A percentile compares a stretch with the other conserved stretches of the same genome.
Conservation (phyloP, 192 early-diverging fungal species). For the Allomyces javanicus region DNA sequence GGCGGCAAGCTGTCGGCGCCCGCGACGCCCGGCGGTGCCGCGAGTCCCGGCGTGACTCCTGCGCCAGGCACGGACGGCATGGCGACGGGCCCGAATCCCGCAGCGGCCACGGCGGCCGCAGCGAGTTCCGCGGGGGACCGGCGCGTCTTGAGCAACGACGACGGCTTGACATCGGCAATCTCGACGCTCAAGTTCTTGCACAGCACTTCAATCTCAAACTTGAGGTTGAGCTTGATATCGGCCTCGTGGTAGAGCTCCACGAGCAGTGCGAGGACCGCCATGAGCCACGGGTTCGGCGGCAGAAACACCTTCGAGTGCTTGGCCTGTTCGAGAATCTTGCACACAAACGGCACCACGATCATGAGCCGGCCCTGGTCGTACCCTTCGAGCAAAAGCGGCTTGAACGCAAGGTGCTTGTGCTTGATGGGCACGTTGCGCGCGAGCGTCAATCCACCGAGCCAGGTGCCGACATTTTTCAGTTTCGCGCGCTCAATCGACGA, state of each 20-base stretch:
- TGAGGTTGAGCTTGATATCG: slow-evolving; percentile 82
- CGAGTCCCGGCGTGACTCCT: too few species aligned
- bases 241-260: slow-evolving; percentile 85
- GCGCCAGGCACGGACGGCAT: too few species aligned
- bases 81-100: too few species aligned
- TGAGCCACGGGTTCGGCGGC: slow-evolving; percentile 93
- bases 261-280: slow-evolving; percentile 79
- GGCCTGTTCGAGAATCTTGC: slow-evolving; percentile 87
- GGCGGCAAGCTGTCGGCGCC: too few species aligned
- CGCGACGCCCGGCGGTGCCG: too few species aligned
- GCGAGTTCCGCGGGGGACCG: too few species aligned
- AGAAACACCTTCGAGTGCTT: slow-evolving; percentile 68
- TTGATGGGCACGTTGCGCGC: slow-evolving; percentile 88
- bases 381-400: slow-evolving; percentile 82
- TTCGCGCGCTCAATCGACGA: slow-evolving; percentile 72
- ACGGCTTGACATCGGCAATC: too few species aligned
- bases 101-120: too few species aligned
- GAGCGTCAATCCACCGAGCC: slow-evolving; percentile 93
- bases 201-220: slow-evolving; percentile 95
- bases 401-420: slow-evolving; percentile 87
- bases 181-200: slow-evolving; percentile 49
- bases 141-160: too few species aligned
- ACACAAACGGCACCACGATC: slow-evolving; percentile 95
- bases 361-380: slow-evolving; percentile 68
- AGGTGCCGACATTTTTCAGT: slow-evolving; percentile 90